A percentile compares a stretch with the other conserved stretches of the same genome.
These are phyloP conservation scores for Atkinsonella texensis DNA, from an alignment of 2,329 filamentous ascomycete species.

Conservation along the genomic window DNA sequence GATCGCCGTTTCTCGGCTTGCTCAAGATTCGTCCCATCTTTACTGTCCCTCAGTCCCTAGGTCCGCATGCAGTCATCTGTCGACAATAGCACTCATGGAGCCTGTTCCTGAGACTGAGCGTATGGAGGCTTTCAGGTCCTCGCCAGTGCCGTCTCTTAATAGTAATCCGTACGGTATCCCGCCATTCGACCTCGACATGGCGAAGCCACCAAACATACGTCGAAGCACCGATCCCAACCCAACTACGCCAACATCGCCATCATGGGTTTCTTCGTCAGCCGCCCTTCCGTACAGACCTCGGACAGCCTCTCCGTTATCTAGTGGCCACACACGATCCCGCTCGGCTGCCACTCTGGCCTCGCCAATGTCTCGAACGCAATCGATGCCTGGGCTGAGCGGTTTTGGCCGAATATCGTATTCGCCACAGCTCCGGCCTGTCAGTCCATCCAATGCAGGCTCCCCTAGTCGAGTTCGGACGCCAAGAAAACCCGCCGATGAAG, in stretches of 20 bases:
- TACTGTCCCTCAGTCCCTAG: background rate
- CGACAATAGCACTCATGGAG: slow-evolving; percentile 36
- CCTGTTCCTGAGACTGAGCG: slow-evolving; percentile 56
- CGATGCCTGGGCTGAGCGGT: slow-evolving; percentile 50
- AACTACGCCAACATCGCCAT: slow-evolving; percentile 37
- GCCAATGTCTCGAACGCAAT: slow-evolving; percentile 51
- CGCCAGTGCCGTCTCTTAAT: slow-evolving; percentile 41
- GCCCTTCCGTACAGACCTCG: slow-evolving; percentile 47
- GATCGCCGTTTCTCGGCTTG: too few relatives aligned
- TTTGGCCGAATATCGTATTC: slow-evolving; percentile 45
- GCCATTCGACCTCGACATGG: slow-evolving; percentile 29
- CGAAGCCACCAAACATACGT: slow-evolving; percentile 41
- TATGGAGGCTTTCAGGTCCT: slow-evolving; percentile 52
- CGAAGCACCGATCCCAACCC: slow-evolving; percentile 47
- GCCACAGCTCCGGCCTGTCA: slow-evolving; percentile 40
- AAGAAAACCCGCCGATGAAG: slow-evolving; percentile 47
- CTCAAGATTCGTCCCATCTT: background rate
- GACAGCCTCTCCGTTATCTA: slow-evolving; percentile 48
- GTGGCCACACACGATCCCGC: slow-evolving; percentile 43
- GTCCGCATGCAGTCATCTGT: slow-evolving; percentile 2
- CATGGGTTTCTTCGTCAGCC: slow-evolving; percentile 31
- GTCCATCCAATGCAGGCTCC: slow-evolving; percentile 34
- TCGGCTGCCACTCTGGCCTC: slow-evolving; percentile 43
- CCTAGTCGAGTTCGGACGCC: slow-evolving; percentile 39
- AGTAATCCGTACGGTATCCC: slow-evolving; percentile 19